Percentiles rank a stretch among this genome's conserved stretches.
Evolutionary conservation across 2,329 filamentous ascomycete genomes (phyloP).

Genomic region (Lecanicillium sp.): DNA sequence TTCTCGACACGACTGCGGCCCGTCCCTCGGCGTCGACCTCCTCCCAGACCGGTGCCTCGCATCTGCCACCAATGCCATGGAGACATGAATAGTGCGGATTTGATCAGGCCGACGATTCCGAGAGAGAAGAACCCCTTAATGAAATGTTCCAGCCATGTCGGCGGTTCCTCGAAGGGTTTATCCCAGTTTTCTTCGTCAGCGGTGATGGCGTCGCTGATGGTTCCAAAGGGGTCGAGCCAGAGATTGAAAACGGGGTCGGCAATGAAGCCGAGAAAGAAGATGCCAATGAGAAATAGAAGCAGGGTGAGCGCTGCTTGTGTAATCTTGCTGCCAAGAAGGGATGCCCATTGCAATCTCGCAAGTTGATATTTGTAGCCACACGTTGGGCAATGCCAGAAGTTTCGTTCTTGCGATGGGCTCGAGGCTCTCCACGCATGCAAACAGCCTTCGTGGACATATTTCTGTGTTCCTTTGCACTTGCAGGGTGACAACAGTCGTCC

Average conservation of each 20-base stretch:
- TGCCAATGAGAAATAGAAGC: conserved; percentile 59
- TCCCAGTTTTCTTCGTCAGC: conserved; percentile 33
- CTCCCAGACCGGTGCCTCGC: conserved; percentile 38
- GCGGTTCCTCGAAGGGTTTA: conserved; percentile 41
- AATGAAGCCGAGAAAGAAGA: conserved; percentile 84
- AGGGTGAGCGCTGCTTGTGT: conserved; percentile 67
- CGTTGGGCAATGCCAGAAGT: conserved; percentile 83
- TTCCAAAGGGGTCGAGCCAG: conserved; percentile 72
- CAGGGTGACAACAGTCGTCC: conserved; percentile 84
- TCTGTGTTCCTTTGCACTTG: conserved; percentile 86
- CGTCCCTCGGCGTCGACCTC: conserved; percentile 51
- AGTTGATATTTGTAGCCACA: conserved; percentile 80
- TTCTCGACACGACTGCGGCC: conserved; percentile 74
- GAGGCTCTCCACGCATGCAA: conserved; percentile 75
- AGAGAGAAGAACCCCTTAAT: conserved; percentile 85
- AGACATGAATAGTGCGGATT: conserved; percentile 67
- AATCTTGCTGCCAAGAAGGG: conserved; percentile 59
- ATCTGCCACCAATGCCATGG: conserved; percentile 75
- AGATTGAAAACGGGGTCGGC: conserved; percentile 89
- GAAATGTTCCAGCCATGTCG: conserved; percentile 76
- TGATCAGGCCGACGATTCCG: conserved; percentile 78
- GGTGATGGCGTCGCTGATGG: conserved; percentile 45
- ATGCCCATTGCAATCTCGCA: conserved; percentile 68
- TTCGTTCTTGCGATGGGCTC: conserved; percentile 57
- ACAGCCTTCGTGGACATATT: conserved; percentile 91